Evolutionary conservation across 345 rosid species (phyloP).

Genomic region (Lepidium africanum): DNA sequence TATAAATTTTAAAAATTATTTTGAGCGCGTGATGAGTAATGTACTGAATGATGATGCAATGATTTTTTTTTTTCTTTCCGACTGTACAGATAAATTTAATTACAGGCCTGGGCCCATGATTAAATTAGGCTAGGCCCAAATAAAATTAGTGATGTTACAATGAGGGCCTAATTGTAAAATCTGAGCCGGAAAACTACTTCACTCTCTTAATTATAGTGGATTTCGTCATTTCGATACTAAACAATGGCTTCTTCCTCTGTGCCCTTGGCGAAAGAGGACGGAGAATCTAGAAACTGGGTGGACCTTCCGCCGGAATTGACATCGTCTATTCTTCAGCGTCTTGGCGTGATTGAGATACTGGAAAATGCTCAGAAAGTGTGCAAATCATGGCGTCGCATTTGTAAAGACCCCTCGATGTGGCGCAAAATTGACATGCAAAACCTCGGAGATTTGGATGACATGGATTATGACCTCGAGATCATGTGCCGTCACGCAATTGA

Average conservation of each 20-base stretch:
- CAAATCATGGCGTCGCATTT: constrained; percentile 42
- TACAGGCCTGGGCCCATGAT: not conserved
- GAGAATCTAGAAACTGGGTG: constrained; percentile 33
- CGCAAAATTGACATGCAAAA: constrained; percentile 34
- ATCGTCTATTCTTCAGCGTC: constrained; percentile 35
- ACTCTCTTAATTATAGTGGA: not conserved
- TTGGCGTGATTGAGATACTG: constrained; percentile 37
- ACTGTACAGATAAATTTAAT: too few species aligned
- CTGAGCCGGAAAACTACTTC: not conserved
- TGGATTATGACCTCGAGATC: not conserved
- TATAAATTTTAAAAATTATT: too few species aligned
- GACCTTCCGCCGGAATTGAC: constrained; percentile 46
- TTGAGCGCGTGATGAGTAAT: too few species aligned
- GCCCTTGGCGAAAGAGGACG: not conserved
- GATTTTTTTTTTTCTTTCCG: too few species aligned
- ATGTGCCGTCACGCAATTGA: constrained; percentile 48
- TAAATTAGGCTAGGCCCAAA: not conserved
- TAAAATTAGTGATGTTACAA: not conserved
- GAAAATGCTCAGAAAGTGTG: constrained; percentile 45
- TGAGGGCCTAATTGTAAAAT: not conserved
- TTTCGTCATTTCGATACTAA: not conserved
- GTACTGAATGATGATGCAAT: too few species aligned
- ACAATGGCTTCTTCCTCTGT: not conserved
- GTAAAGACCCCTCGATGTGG: constrained; percentile 49
- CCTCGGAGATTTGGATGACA: not conserved